Percentiles rank a stretch among this genome's conserved stretches.
Evolutionary conservation across 2,329 filamentous ascomycete species (phyloP).

Genomic region (Aspergillus brasiliensis): DNA sequence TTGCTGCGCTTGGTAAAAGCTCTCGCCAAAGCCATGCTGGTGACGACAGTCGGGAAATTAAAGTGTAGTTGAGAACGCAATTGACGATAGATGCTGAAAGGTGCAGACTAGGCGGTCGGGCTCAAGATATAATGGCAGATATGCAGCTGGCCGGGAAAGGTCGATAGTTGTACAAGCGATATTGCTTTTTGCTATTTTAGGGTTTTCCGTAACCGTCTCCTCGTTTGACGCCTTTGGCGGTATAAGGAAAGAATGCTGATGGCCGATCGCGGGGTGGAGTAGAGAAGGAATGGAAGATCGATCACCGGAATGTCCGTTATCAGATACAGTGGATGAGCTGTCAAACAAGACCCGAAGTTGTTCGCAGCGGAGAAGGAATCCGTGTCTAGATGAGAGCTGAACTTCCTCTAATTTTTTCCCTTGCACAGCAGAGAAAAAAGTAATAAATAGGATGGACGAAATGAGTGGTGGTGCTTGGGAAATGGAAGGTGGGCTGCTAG

Average conservation of each 20-base stretch:
- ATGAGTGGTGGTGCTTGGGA: slow-evolving; percentile 12
- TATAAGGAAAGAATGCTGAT: slow-evolving; percentile 27
- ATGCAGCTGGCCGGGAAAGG: slow-evolving; percentile 7
- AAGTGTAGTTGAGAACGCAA: slow-evolving; percentile 4
- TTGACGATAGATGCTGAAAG: not conserved
- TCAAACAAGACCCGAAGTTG: not conserved
- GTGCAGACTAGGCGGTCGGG: slow-evolving; percentile 4
- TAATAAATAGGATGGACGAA: slow-evolving; percentile 9
- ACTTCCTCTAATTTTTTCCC: slow-evolving; percentile 16
- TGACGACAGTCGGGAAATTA: slow-evolving; percentile 22
- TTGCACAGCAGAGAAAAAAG: slow-evolving; percentile 34
- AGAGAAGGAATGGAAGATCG: slow-evolving; percentile 36
- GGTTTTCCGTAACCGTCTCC: not conserved
- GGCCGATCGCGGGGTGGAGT: slow-evolving; percentile 30
- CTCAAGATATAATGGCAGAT: slow-evolving; percentile 11
- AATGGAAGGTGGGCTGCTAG: slow-evolving; percentile 20
- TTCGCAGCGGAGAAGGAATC: slow-evolving; percentile 12
- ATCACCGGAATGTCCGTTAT: slow-evolving; percentile 33
- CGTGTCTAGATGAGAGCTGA: slow-evolving; percentile 25
- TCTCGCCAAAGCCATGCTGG: slow-evolving; percentile 45
- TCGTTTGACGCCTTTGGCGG: slow-evolving; percentile 16
- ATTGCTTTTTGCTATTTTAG: slow-evolving; percentile 20
- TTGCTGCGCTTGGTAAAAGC: slow-evolving; percentile 53
- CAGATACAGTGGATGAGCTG: slow-evolving; percentile 20
- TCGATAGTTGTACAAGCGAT: slow-evolving; percentile 11